phyloP scores from a whole-genome alignment of 768 basidiomycete species.

The Piloderma croceum region DNA sequence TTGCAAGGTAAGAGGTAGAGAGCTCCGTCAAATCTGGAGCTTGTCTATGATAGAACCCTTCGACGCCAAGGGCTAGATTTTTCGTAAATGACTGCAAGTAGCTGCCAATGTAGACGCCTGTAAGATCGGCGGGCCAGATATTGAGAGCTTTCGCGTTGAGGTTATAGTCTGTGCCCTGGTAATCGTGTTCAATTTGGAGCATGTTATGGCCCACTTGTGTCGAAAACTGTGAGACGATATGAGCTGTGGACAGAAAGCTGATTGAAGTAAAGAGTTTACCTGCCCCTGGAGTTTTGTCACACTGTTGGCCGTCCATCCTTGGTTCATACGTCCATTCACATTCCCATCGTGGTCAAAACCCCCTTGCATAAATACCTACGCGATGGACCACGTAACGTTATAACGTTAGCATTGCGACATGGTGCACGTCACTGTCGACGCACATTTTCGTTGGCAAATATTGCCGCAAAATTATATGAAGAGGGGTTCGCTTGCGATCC shows the following conservation, averaged over 20 bases:
- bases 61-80: conserved; percentile 82
- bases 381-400: conserved; percentile 7
- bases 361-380: conserved; percentile 86
- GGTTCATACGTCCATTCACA: conserved; percentile 82
- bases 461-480: conserved; percentile 91
- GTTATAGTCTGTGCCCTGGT: conserved; percentile 81
- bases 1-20: conserved; percentile 72
- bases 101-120: conserved; percentile 88
- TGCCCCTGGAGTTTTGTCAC: conserved; percentile 86
- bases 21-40: conserved; percentile 66
- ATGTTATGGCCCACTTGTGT: conserved; percentile 77
- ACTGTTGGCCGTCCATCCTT: conserved; percentile 74
- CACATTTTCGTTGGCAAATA: conserved; percentile 84
- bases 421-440: background rate
- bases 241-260: background rate
- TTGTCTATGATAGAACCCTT: conserved; percentile 78
- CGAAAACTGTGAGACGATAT: conserved; percentile 43
- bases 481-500: conserved; percentile 81
- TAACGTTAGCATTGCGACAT: conserved; percentile 20
- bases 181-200: conserved; percentile 93
- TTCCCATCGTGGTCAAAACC: conserved; percentile 91
- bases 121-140: conserved; percentile 79
- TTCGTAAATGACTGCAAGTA: conserved; percentile 92
- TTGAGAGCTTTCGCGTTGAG: conserved; percentile 86
- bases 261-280: conserved; percentile 47